Base-by-base conservation (phyloP, 1,139 yeast species). In the Blastobotrys indianensis region DNA sequence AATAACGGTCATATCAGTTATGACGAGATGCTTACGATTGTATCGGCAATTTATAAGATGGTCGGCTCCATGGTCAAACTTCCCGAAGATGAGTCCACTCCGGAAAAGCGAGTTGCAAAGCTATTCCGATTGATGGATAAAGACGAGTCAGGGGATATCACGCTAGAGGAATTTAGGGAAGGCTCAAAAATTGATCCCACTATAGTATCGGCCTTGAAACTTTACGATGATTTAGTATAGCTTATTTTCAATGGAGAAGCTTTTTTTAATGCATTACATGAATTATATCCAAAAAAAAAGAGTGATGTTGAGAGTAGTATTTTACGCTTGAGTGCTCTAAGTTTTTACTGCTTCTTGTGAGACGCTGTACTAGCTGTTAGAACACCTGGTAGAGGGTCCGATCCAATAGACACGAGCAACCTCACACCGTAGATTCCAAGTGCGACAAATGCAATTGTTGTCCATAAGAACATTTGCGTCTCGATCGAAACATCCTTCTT, bases 21-120 rank as follows among this genome's bases (percentile, higher is more conserved):
- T 63, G 75, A 77, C 32, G 97, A 92, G 62, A 79, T 92, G 79
- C 70, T 87, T 48, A 72, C 79, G 3, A 87, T 94, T 37, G 85
- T 90, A 7, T 73, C 76, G 28, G 85, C 97, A 25, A 86, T 92
- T 33, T 92, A 92, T 65, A 85, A 85, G 65, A 88, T 94, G 97
- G 84, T 92, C 48, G 99, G 98, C 0, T 76, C 90, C 1, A 90
- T 90, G 95, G 95, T 90, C 51, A 80, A 82, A 52, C 72, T 90
- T 45, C 88, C 90, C 6, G 92, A 81, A n/a, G 96, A 88, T 61
- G 97, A 90, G 59, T 78, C 80, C 43, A 88, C 97, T 0, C 98
- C 98, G 0, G 97, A 90, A 57, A 71, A 80, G 56, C 75, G 97
- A 51, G 88, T 88, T 2, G 77, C 80, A 47, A 88, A 88, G 71